Evolutionary conservation across 495 filamentous ascomycete species (phyloP), one percentile per base, ranked within the genome.

Genomic region (Xylaria cubensis): DNA sequence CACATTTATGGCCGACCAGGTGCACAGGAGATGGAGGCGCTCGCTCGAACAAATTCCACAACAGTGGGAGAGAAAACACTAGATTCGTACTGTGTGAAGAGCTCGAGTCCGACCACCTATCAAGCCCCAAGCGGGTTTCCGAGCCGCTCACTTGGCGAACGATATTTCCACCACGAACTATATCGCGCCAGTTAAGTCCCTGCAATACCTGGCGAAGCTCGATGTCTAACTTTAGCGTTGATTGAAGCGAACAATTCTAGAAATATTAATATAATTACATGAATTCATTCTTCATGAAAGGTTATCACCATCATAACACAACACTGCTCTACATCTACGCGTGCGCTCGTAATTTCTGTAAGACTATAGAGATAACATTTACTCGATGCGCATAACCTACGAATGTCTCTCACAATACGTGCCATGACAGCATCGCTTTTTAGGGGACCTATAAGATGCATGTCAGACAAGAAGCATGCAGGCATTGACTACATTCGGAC

Each of bases 1-100:
- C 21, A 67, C 26, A 19, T 44, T 21, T 0, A 53, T 64, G 55
- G 77, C 77, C 10, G 75, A 79, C 10, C 64, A 65, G 15, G 70
- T 72, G 8, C 71, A 76, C 19, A 36, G 19, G 26, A 73, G 77
- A 53, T 77, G 75, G 77, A 34, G 64, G 34, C 72, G 71, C 0
- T 74, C 77, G 19, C 73, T 79, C 0, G 77, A 79, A 19, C 42
- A 50, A 15, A 79, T 79, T 70, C 77, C 77, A 17, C 73, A 75
- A 26, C 63, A 77, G 29, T 79, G 75, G 65, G 71, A 76, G 17
- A 67, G 77, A 51, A 72, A 63, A 15, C 41, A 63, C 13, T 42
- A 74, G 44, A 69, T 72, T 72, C 39, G 68, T 72, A 8, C 2
- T 29, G 15, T 24, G 5, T 24, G 32, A 56, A 19, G 34, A 59